Percentiles rank a stretch among this genome's conserved stretches.
phyloP scores from a whole-genome alignment of 345 rosid genomes.

The Populus simonii region DNA sequence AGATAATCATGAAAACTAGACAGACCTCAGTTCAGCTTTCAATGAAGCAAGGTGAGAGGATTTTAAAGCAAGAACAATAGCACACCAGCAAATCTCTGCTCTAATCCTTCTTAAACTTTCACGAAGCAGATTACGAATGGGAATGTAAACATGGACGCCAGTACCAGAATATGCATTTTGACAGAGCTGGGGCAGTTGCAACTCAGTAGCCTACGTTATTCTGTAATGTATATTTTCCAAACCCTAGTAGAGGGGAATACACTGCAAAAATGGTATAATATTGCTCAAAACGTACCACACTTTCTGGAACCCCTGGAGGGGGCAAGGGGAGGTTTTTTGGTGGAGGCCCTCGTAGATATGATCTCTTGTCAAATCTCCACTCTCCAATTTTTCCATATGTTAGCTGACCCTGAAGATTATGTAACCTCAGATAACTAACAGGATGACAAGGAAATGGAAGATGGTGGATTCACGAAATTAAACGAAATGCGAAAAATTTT shows the following conservation, averaged over 20 bases:
- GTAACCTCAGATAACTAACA: slow-evolving; percentile 2
- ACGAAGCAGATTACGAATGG: background rate
- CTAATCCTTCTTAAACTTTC: background rate
- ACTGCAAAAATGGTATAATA: background rate
- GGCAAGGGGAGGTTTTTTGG: slow-evolving; percentile 74
- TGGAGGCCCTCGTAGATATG: slow-evolving; percentile 62
- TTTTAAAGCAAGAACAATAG: background rate
- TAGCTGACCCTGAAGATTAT: slow-evolving; percentile 59
- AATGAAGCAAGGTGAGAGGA: background rate
- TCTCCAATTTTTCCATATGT: slow-evolving; percentile 83
- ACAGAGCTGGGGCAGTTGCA: background rate
- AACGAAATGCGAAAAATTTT: background rate
- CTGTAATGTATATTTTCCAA: background rate
- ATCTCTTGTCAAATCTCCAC: slow-evolving; percentile 96
- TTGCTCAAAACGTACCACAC: slow-evolving; percentile 65
- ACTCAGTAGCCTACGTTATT: background rate
- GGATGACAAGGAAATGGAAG: background rate
- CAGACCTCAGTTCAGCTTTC: background rate
- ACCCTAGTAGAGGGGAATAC: background rate
- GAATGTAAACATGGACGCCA: no score
- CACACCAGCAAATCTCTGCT: background rate
- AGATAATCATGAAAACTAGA: background rate
- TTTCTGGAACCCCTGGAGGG: slow-evolving; percentile 88
- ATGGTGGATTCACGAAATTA: background rate
- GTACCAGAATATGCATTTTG: background rate